phyloP scores from a whole-genome alignment of 2,329 filamentous ascomycete genomes.

The Fusarium aywerte region DNA sequence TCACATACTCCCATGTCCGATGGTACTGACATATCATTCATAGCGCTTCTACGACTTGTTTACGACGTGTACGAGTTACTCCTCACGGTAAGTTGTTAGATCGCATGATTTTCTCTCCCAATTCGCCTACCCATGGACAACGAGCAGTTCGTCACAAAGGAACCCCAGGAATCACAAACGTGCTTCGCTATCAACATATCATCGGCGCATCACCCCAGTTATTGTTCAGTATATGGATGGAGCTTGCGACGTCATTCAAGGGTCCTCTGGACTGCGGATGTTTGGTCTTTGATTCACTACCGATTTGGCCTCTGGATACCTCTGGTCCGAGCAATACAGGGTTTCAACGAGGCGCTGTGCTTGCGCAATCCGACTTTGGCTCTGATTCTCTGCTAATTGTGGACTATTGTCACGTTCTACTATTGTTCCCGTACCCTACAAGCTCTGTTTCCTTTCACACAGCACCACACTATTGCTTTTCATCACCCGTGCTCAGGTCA shows the following conservation, averaged over 20 bases:
- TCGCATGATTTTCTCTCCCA: neutral
- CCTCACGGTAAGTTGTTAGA: constrained; percentile 42
- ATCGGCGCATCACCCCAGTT: neutral
- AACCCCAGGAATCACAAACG: neutral
- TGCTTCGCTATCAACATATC: neutral
- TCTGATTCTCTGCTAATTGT: constrained; percentile 7
- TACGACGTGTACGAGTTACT: constrained; percentile 46
- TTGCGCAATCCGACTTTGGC: neutral
- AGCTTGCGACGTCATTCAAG: neutral
- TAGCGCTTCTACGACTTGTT: constrained; percentile 46
- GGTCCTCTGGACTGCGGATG: neutral
- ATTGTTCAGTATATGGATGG: neutral
- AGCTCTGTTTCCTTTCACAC: neutral
- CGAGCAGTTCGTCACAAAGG: neutral
- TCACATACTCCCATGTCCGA: neutral
- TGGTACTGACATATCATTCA: constrained; percentile 26
- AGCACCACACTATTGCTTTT: neutral
- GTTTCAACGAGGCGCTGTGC: neutral
- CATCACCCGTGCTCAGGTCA: neutral
- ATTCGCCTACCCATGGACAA: neutral
- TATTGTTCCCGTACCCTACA: neutral
- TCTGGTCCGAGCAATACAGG: neutral
- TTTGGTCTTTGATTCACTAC: constrained; percentile 21
- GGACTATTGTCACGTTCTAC: neutral
- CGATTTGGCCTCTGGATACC: neutral